These are phyloP conservation scores for Acanthamoeba royreba DNA, from an alignment of 208 protist species.

Conservation along the genomic window DNA sequence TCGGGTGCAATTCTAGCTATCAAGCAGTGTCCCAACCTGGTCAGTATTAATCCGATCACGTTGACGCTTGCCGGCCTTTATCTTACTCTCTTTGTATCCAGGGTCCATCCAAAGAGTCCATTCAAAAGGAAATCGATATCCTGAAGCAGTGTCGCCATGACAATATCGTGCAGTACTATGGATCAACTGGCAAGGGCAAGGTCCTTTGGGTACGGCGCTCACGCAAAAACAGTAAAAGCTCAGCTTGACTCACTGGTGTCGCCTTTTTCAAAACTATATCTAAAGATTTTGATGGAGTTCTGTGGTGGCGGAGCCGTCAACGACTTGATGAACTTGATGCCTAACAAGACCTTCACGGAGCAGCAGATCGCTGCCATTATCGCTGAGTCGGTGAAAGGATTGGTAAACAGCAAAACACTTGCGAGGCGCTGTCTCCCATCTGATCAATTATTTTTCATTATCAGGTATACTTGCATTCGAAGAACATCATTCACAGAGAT, in stretches of 20 bases:
- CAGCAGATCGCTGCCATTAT: neutral
- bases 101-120: neutral
- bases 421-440: too few relatives aligned
- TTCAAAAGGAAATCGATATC: slow-evolving; percentile 24
- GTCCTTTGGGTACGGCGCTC: neutral
- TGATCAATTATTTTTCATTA: neutral
- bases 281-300: slow-evolving; percentile 11
- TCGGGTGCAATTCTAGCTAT: neutral
- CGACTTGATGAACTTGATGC: neutral
- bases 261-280: neutral
- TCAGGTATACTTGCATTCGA: slow-evolving; percentile 50
- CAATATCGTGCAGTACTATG: slow-evolving; percentile 39
- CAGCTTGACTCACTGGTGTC: neutral
- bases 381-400: neutral
- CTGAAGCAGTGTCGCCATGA: neutral
- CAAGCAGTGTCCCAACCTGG: slow-evolving; percentile 23
- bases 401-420: too few relatives aligned
- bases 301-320: neutral
- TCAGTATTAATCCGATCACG: neutral
- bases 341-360: neutral
- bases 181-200: neutral
- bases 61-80: neutral
- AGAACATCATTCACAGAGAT: slow-evolving; percentile 59
- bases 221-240: neutral
- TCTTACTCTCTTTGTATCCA: neutral